Conservation (phyloP, 2,329 filamentous ascomycete species). For the Aspergillus hortae region DNA sequence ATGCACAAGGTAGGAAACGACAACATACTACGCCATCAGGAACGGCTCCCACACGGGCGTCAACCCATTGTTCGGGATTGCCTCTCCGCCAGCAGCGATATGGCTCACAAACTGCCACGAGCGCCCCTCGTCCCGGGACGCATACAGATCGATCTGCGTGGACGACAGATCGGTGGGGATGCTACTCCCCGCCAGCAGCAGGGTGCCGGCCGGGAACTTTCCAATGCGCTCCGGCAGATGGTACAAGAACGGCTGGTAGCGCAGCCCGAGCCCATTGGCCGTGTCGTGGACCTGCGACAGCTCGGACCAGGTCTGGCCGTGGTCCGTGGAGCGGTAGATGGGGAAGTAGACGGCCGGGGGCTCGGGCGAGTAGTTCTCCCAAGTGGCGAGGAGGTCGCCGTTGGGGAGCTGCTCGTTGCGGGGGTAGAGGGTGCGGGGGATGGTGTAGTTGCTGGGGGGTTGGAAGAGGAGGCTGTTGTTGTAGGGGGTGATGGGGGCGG, state of each 20-base stretch:
- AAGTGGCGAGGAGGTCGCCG: conserved; percentile 49
- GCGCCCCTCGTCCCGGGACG: conserved; percentile 56
- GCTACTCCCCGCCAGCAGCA: conserved; percentile 60
- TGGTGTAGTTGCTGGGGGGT: conserved; percentile 44
- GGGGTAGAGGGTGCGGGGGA: conserved; percentile 51
- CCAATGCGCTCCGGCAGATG: conserved; percentile 58
- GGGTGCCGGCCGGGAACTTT: conserved; percentile 58
- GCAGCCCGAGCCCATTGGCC: conserved; percentile 61
- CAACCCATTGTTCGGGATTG: conserved; percentile 59
- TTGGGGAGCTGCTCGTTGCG: conserved; percentile 46
- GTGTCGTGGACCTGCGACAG: conserved; percentile 61
- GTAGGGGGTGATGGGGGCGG: background rate
- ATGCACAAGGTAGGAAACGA: background rate
- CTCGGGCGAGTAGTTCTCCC: conserved; percentile 55
- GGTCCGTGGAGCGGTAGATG: conserved; percentile 49
- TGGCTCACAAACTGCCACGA: conserved; percentile 67
- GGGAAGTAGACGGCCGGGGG: conserved; percentile 55
- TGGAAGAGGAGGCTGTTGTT: conserved; percentile 31
- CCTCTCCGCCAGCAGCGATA: conserved; percentile 62
- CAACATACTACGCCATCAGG: conserved; percentile 49
- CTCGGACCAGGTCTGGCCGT: conserved; percentile 60
- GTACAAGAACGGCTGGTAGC: conserved; percentile 68
- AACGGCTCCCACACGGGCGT: conserved; percentile 74
- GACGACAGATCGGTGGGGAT: conserved; percentile 52
- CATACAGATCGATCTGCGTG: conserved; percentile 69